Conservation (phyloP, 306 rosid genomes). For the Gillenia trifoliata region DNA sequence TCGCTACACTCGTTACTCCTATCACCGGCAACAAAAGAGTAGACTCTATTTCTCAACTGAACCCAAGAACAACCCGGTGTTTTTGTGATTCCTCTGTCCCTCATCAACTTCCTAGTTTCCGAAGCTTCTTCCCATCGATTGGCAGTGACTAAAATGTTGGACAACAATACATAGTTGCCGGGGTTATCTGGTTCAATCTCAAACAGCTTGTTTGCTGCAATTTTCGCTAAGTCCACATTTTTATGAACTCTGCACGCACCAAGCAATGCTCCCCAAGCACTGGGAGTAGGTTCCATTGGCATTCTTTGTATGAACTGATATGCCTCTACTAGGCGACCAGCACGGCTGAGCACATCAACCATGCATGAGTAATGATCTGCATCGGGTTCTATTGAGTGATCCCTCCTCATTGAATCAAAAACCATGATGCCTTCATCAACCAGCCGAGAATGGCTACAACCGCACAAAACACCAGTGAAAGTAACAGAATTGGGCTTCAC, state of each 20-base stretch:
- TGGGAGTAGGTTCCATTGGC: slow-evolving; percentile 50
- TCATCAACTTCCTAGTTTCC: slow-evolving; percentile 49
- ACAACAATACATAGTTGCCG: slow-evolving; percentile 40
- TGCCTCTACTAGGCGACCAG: slow-evolving; percentile 50
- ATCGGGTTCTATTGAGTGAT: slow-evolving; percentile 41
- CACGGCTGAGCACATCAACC: slow-evolving; percentile 48
- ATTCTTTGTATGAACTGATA: slow-evolving; percentile 39
- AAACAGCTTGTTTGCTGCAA: slow-evolving; percentile 43
- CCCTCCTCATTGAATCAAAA: slow-evolving; percentile 45
- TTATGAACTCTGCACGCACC: slow-evolving; percentile 51
- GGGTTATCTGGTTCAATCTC: slow-evolving; percentile 54
- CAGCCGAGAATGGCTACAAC: slow-evolving; percentile 55
- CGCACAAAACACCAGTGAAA: slow-evolving; percentile 46
- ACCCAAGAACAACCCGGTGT: slow-evolving; percentile 59
- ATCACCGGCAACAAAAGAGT: slow-evolving; percentile 47
- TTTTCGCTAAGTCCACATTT: slow-evolving; percentile 40
- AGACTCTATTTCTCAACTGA: slow-evolving; percentile 46
- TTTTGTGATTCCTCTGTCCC: slow-evolving; percentile 45
- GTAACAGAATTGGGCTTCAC: slow-evolving; percentile 46
- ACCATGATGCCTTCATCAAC: slow-evolving; percentile 41
- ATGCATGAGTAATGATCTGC: slow-evolving; percentile 46
- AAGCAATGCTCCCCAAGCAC: slow-evolving; percentile 60
- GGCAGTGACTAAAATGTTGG: slow-evolving; percentile 38
- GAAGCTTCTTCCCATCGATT: slow-evolving; percentile 58
- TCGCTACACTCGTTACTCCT: slow-evolving; percentile 30